Evolutionary conservation across 2,329 filamentous ascomycete genomes (phyloP).

Genomic region (Madurella mycetomatis): DNA sequence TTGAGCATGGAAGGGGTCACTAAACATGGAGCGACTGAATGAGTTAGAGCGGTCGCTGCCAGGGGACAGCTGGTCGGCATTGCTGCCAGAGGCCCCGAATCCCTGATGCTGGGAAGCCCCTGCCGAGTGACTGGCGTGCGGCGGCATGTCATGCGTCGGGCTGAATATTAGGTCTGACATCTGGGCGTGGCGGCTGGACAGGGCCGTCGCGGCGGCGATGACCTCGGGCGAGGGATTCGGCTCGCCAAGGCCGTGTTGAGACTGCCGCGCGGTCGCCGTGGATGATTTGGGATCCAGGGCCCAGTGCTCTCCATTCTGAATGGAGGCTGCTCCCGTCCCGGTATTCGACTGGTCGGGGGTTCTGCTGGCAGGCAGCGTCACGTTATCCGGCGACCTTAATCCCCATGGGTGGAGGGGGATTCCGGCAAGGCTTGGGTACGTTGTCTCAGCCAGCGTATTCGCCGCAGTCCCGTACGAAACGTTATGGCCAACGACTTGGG

Average conservation of each 20-base stretch:
- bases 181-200: not conserved
- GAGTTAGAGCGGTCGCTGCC: conserved; percentile 33
- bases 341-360: not conserved
- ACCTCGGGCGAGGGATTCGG: conserved; percentile 49
- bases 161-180: not conserved
- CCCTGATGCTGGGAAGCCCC: not conserved
- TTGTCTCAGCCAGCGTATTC: not conserved
- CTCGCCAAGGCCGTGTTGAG: conserved; percentile 10
- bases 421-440: conserved; percentile 15
- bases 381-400: conserved; percentile 22
- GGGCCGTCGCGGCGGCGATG: conserved; percentile 49
- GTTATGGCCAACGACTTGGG: conserved; percentile 60
- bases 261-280: too few species aligned
- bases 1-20: conserved; percentile 32
- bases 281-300: too few species aligned
- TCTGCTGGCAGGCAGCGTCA: conserved; percentile 7
- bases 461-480: conserved; percentile 4
- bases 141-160: not conserved
- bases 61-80: not conserved
- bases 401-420: conserved; percentile 24
- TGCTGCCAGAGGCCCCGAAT: not conserved
- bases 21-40: conserved; percentile 36
- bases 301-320: too few species aligned
- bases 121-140: not conserved
- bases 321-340: not conserved